Conservation (phyloP, 768 basidiomycete species). For the Pseudohyphozyma bogoriensis region DNA sequence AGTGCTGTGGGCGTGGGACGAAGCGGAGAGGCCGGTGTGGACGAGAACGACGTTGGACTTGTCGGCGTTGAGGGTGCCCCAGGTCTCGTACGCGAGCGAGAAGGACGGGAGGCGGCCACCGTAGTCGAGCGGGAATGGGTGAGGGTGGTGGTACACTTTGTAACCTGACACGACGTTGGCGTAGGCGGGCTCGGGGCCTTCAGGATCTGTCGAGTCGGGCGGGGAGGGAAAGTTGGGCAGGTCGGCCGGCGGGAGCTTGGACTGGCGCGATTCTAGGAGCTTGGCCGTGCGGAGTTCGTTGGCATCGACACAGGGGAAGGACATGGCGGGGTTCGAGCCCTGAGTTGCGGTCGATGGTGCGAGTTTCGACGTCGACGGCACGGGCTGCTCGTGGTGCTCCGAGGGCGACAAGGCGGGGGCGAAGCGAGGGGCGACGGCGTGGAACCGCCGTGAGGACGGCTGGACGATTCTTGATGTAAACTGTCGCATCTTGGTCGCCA, state of each 20-base stretch:
- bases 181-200: slow-evolving; percentile 30
- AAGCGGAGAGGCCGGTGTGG: slow-evolving; percentile 91
- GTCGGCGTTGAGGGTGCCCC: slow-evolving; percentile 72
- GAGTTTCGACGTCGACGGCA: no score
- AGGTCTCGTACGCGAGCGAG: slow-evolving; percentile 93
- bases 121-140: slow-evolving; percentile 58
- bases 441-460: no score
- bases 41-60: slow-evolving; percentile 85
- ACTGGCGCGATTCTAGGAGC: slow-evolving; percentile 5
- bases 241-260: slow-evolving; percentile 6
- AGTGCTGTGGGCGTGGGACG: slow-evolving; percentile 85
- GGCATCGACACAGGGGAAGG: slow-evolving; percentile 33
- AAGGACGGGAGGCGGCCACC: slow-evolving; percentile 55
- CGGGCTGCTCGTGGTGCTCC: no score
- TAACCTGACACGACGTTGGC: slow-evolving; percentile 42
- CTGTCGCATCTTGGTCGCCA: no score
- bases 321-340: slow-evolving; percentile 32
- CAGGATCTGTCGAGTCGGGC: slow-evolving; percentile 3
- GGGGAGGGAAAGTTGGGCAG: background rate
- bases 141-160: slow-evolving; percentile 53
- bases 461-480: no score
- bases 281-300: slow-evolving; percentile 27
- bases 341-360: no score
- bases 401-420: no score
- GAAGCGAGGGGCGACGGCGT: no score